Evolutionary conservation across 2,329 filamentous ascomycete genomes (phyloP).

Genomic region (Epichloe coenophiala): DNA sequence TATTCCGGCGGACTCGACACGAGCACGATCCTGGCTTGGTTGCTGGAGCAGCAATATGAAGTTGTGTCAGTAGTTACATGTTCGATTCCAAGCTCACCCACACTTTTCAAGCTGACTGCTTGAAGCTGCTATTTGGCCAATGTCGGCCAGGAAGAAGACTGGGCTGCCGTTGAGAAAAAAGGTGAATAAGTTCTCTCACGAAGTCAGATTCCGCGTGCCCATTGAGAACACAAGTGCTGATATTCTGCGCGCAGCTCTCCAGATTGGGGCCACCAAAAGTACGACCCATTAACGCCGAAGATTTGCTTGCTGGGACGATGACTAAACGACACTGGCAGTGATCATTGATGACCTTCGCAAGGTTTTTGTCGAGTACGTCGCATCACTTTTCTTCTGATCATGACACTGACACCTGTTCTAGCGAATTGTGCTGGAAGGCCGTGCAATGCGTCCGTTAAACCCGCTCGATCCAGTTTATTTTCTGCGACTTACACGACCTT

Average conservation of each 20-base stretch:
- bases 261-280: slow-evolving; percentile 1
- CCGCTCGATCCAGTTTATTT: not conserved
- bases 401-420: not conserved
- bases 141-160: slow-evolving; percentile 55
- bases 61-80: slow-evolving; percentile 5
- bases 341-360: slow-evolving; percentile 48
- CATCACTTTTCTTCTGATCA: not conserved
- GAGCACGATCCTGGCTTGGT: slow-evolving; percentile 27
- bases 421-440: slow-evolving; percentile 57
- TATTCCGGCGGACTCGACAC: slow-evolving; percentile 24
- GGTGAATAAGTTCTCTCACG: slow-evolving; percentile 26
- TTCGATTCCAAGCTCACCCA: slow-evolving; percentile 35
- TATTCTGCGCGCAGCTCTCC: not conserved
- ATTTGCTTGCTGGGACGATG: not conserved
- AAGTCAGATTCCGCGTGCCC: slow-evolving; percentile 11
- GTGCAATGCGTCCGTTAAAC: slow-evolving; percentile 32
- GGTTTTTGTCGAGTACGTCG: slow-evolving; percentile 51
- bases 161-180: slow-evolving; percentile 58
- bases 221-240: not conserved
- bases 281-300: not conserved
- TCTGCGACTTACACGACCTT: not conserved
- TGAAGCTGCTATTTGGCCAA: slow-evolving; percentile 3
- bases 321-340: slow-evolving; percentile 18
- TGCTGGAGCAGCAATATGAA: slow-evolving; percentile 19
- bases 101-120: slow-evolving; percentile 22